Percentiles rank a stretch among this genome's conserved stretches.
Evolutionary conservation across 1,139 yeast species (phyloP).

Genomic region (Hyphopichia pseudoburtonii): DNA sequence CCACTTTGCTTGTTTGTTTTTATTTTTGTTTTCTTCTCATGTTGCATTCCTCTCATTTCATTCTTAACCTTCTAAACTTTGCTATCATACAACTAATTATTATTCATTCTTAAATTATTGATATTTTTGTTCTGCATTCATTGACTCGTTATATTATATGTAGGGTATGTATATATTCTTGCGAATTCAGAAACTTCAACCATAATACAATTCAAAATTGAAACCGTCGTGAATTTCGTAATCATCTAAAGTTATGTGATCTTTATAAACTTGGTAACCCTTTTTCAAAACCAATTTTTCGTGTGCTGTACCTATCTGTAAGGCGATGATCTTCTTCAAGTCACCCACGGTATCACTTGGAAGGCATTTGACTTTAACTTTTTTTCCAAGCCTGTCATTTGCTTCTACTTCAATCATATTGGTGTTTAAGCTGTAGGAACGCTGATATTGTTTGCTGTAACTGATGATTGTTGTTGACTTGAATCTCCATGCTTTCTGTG

Average conservation of each 20-base stretch:
- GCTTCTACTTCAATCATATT: conserved; percentile 34
- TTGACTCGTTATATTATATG: too few relatives aligned
- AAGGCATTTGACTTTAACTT: conserved; percentile 81
- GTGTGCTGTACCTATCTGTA: conserved; percentile 76
- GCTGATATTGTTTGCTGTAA: too few relatives aligned
- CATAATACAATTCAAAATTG: conserved; percentile 78
- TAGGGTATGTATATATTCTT: too few relatives aligned
- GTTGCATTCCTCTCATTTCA: background rate
- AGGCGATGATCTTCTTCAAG: conserved; percentile 76
- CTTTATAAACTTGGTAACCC: conserved; percentile 79
- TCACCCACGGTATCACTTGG: conserved; percentile 90
- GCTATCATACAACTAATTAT: background rate
- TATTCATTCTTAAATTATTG: background rate
- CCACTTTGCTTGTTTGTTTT: background rate
- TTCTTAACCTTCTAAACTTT: background rate
- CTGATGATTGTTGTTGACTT: too few relatives aligned
- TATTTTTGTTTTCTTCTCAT: background rate
- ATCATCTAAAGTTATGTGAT: conserved; percentile 87
- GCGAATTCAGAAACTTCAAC: conserved; percentile 22
- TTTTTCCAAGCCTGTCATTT: conserved; percentile 73
- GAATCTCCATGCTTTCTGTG: too few relatives aligned
- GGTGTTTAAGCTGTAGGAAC: too few relatives aligned
- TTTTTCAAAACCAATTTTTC: conserved; percentile 69
- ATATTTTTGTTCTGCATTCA: too few relatives aligned
- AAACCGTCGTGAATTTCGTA: conserved; percentile 92